Evolutionary conservation across 352 stramenopile species (phyloP), one percentile per base, ranked within the genome.

Genomic region (Phytopythium vexans): DNA sequence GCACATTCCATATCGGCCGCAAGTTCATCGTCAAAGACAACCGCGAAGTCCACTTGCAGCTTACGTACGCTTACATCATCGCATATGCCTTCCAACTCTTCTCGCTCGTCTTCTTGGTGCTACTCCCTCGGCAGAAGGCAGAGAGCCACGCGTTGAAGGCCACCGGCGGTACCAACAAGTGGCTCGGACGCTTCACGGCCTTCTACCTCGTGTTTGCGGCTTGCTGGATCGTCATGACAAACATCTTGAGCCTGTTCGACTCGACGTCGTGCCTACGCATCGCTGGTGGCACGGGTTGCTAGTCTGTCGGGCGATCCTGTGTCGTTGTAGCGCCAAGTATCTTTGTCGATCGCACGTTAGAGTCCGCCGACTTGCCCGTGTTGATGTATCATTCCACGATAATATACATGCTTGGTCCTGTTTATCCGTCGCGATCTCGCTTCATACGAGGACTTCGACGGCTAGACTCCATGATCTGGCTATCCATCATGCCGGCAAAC

Each of bases 241-340:
- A 75, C 47, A 34, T 75, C 40, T 55, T 74, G 50, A 60, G 62
- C n/a, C 68, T 74, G 44, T 68, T 68, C 14, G 51, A 60, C 8
- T 59, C 50, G 16, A 72, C 66, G 6, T 49, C 50, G 14, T 75
- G 66, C 41, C 52, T 72, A 3, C 53, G 56, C 27, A 66, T 76
- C 34, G 67, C 67, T 6, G 67, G 67, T 31, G 67, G 67, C 36
- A 58, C 51, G 11, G 66, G 66, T 1, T 72, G 66, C 51, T 69
- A 62, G 37, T 41, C 11, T 27, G 38, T 0, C 5, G 1, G 14
- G 8, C 21, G 21, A 27, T 52, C 21, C 21, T 27, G 21, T 27
- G 21, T 27, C 21, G 21, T 27, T 27, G 21, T 27, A 27, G 10
- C 5, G 38, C 38, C 38, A 31, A 27, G 21, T 27, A 27, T 27